These are phyloP conservation scores for Sugiyamaella qingdaonensis DNA, from an alignment of 805 yeast genomes.

Conservation along the genomic window DNA sequence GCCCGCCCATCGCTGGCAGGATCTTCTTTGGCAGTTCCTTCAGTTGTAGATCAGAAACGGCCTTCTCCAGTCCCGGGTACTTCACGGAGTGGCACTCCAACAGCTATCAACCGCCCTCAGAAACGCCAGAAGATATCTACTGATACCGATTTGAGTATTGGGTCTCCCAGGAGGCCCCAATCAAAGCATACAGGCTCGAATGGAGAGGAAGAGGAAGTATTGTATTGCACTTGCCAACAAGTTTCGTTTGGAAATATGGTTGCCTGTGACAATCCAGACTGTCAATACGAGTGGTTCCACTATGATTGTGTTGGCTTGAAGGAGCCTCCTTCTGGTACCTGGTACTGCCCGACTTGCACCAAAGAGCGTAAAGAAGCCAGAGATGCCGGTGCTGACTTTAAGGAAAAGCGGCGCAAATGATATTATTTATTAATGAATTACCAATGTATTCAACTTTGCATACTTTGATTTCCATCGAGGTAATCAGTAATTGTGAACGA, in stretches of 20 bases:
- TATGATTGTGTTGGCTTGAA: slow-evolving; percentile 89
- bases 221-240: slow-evolving; percentile 89
- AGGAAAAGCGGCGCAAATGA: slow-evolving; percentile 17
- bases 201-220: slow-evolving; percentile 53
- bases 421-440: too few species aligned
- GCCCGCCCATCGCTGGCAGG: slow-evolving; percentile 1
- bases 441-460: too few species aligned
- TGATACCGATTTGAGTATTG: neutral
- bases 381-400: slow-evolving; percentile 21
- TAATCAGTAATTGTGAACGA: too few species aligned
- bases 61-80: slow-evolving; percentile 12
- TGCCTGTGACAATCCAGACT: slow-evolving; percentile 88
- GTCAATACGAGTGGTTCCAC: slow-evolving; percentile 94
- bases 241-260: slow-evolving; percentile 96
- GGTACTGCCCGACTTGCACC: slow-evolving; percentile 90
- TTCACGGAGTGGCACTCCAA: slow-evolving; percentile 18
- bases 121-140: slow-evolving; percentile 19
- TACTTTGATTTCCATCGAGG: too few species aligned
- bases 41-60: slow-evolving; percentile 2
- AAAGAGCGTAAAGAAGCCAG: slow-evolving; percentile 27
- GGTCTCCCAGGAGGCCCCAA: neutral
- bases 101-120: slow-evolving; percentile 14
- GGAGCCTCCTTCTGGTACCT: slow-evolving; percentile 84
- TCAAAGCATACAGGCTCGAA: neutral
- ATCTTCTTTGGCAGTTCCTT: neutral